Percentiles rank a stretch among this genome's conserved stretches.
Conservation (phyloP, 176 grass and related monocot species). For the Lolium perenne region DNA sequence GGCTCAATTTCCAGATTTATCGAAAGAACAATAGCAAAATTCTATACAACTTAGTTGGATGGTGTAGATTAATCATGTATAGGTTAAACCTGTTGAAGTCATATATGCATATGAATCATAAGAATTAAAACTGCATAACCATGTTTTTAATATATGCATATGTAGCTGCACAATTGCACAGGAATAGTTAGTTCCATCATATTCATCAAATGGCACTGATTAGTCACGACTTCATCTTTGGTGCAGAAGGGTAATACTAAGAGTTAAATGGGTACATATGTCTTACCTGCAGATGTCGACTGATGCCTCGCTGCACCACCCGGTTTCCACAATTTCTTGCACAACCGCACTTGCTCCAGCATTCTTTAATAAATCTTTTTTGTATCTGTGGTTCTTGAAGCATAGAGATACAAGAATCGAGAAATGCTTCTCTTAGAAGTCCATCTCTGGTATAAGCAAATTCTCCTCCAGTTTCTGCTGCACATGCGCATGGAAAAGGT, state of each 20-base stretch:
- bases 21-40: not conserved
- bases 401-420: constrained; percentile 60
- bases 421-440: constrained; percentile 60
- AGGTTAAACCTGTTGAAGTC: not conserved
- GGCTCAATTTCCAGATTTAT: not conserved
- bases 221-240: constrained; percentile 24
- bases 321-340: constrained; percentile 80
- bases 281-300: constrained; percentile 65
- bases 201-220: not conserved
- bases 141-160: not conserved
- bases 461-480: constrained; percentile 74
- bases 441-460: constrained; percentile 79
- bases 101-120: not conserved
- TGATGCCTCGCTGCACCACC: constrained; percentile 87
- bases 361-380: constrained; percentile 93
- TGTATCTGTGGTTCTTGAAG: constrained; percentile 45
- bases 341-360: constrained; percentile 91
- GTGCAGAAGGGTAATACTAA: not conserved
- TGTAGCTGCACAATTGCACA: not conserved
- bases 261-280: constrained; percentile 25
- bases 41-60: not conserved
- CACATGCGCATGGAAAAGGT: constrained; percentile 73
- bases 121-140: not conserved
- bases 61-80: not conserved
- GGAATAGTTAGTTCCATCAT: not conserved